Evolutionary conservation across 768 basidiomycete species (phyloP).

Genomic region (Sistotremastrum niveocremeum): DNA sequence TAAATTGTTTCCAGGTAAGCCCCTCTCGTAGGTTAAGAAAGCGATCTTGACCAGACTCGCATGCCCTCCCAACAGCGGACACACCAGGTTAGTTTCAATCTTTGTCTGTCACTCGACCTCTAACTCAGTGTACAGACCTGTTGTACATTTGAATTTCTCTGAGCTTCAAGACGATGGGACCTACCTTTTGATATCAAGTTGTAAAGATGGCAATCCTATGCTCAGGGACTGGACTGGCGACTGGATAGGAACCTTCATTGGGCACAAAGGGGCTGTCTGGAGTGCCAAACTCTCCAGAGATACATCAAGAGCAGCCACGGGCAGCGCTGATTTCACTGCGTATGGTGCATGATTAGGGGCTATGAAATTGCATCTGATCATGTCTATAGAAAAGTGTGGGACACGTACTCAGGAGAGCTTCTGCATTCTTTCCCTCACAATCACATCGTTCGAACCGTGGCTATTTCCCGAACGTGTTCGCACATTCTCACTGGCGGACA

Average conservation of each 20-base stretch:
- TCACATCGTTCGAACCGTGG: constrained; percentile 95
- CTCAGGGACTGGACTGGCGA: constrained; percentile 95
- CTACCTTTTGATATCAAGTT: constrained; percentile 87
- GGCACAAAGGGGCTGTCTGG: constrained; percentile 95
- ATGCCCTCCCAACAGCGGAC: neutral
- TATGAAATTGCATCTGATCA: neutral
- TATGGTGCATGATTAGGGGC: constrained; percentile 26
- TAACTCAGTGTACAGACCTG: constrained; percentile 36
- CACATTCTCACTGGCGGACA: constrained; percentile 85
- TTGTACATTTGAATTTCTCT: constrained; percentile 91
- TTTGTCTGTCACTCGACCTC: too few species aligned
- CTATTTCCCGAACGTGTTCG: constrained; percentile 55
- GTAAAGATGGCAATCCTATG: constrained; percentile 99
- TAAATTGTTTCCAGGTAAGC: too few species aligned
- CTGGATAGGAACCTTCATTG: constrained; percentile 91
- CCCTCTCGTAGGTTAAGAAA: too few species aligned
- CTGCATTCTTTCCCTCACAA: constrained; percentile 96
- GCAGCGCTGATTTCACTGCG: constrained; percentile 97
- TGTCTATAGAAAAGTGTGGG: constrained; percentile 77
- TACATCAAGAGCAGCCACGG: constrained; percentile 76
- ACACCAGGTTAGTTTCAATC: neutral
- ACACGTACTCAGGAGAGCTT: constrained; percentile 76
- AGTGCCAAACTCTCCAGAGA: constrained; percentile 83
- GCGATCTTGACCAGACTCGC: neutral
- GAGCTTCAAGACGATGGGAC: constrained; percentile 70